A percentile compares a stretch with the other conserved stretches of the same genome.
These are phyloP conservation scores for Dothideomycetidae sp. DNA, from an alignment of 2,329 filamentous ascomycete species.

Conservation along the genomic window DNA sequence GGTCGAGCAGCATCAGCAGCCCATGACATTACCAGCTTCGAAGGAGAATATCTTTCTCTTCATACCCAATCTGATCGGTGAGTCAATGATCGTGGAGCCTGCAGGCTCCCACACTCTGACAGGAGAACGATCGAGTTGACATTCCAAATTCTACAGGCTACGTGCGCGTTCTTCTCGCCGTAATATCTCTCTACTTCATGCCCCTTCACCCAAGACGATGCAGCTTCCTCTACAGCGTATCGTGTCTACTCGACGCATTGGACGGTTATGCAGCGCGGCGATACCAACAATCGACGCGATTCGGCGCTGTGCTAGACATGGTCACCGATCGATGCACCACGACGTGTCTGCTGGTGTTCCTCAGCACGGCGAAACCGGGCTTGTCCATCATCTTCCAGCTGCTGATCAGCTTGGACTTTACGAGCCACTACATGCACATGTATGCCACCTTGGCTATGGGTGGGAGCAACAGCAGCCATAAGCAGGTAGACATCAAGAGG, in stretches of 20 bases:
- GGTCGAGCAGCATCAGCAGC: too few species aligned
- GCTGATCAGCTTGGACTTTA: constrained; percentile 80
- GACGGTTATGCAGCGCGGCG: constrained; percentile 84
- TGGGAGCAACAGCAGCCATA: constrained; percentile 67
- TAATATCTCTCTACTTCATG: constrained; percentile 97
- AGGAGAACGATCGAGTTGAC: constrained; percentile 9
- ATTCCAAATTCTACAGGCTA: constrained; percentile 30
- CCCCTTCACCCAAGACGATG: constrained; percentile 94
- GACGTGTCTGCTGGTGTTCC: constrained; percentile 82
- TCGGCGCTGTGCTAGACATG: constrained; percentile 96
- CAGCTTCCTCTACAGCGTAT: constrained; percentile 79
- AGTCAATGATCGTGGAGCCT: too few species aligned
- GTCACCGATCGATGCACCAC: constrained; percentile 97
- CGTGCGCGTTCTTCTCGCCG: constrained; percentile 43
- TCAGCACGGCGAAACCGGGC: constrained; percentile 84
- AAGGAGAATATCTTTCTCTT: constrained; percentile 42
- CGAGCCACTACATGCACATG: constrained; percentile 99
- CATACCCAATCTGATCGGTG: constrained; percentile 39
- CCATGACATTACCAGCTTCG: constrained; percentile 19
- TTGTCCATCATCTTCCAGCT: constrained; percentile 92
- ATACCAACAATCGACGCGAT: constrained; percentile 83
- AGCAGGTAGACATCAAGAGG: constrained; percentile 77
- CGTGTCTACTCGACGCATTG: constrained; percentile 86
- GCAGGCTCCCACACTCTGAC: too few species aligned
- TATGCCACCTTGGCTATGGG: constrained; percentile 86